Conservation (phyloP, 371 early-diverging fungal species). For the Smittium culicis region DNA sequence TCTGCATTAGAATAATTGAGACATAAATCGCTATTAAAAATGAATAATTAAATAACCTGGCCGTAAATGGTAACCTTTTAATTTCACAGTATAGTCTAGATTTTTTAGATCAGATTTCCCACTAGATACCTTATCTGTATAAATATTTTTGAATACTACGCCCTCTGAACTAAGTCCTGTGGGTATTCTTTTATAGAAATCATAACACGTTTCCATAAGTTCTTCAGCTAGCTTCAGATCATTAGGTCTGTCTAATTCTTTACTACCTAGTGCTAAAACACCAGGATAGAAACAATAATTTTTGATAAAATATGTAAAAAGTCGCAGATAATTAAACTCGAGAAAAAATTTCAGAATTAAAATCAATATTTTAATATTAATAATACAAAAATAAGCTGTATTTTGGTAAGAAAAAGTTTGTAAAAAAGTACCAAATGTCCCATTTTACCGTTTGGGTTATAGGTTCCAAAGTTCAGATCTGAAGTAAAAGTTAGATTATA, state of each 20-base stretch:
- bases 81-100: no score
- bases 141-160: constrained; percentile 43
- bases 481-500: not conserved
- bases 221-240: constrained; percentile 29
- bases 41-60: no score
- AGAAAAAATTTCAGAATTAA: no score
- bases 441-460: not conserved
- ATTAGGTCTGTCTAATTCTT: constrained; percentile 22
- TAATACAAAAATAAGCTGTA: no score
- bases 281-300: constrained; percentile 84
- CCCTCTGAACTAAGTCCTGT: constrained; percentile 22
- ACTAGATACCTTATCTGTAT: constrained; percentile 48
- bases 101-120: no score
- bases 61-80: no score
- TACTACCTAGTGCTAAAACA: constrained; percentile 47
- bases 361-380: no score
- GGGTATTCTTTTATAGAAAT: constrained; percentile 33
- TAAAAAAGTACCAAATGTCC: constrained; percentile 41
- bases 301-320: no score
- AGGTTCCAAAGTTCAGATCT: not conserved
- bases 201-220: constrained; percentile 40
- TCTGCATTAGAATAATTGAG: not conserved
- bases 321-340: no score
- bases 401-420: constrained; percentile 42
- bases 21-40: no score